Evolutionary conservation across 805 yeast species (phyloP), one percentile per base, ranked within the genome.

Genomic region (Candida arabinofermentans): DNA sequence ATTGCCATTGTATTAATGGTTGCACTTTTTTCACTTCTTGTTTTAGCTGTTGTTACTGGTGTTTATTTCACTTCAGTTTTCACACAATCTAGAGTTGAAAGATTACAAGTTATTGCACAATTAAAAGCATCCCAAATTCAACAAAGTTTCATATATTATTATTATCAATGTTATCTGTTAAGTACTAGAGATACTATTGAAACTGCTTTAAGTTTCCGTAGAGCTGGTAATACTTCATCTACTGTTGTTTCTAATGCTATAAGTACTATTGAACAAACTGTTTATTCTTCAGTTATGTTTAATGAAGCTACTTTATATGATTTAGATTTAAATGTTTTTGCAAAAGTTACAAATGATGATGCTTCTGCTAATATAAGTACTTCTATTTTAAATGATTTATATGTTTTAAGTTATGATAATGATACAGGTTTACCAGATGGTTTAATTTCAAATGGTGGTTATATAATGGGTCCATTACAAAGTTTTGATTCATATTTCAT

Each of bases 111-210:
- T 34, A 85, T 88, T 17, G 85, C 96, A 2, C 85, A 85, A 59
- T 67, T 89, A 42, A 88, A 87, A 60, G 79, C 91, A 0, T 75
- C 90, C 0, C 96, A 89, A 60, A 68, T 88, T 17, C 74, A 72
- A 41, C 96, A 87, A 62, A 74, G 78, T 31, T 65, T 86, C 43
- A 75, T 75, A 44, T 74, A 70, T 46, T 66, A 77, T 22, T 82
- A 79, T 58, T 85, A 81, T 55, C 95, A 87, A 60, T 74, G 81
- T 2, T 72, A 73, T 42, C 80, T 84, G 69, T 65, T 88, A 8
- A 66, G 86, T 1, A 69, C 78, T 3, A 72, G 81, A 50, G 85
- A 79, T 43, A 61, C 81, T 1, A 57, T 89, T 8, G 82, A 80
- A 47, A 53, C 62, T 12, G 79, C 93, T 0, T 64, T 88, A 36